Percentiles rank a stretch among this genome's conserved stretches.
Conservation (phyloP, 495 filamentous ascomycete genomes). For the Trichoderma parareesei region DNA sequence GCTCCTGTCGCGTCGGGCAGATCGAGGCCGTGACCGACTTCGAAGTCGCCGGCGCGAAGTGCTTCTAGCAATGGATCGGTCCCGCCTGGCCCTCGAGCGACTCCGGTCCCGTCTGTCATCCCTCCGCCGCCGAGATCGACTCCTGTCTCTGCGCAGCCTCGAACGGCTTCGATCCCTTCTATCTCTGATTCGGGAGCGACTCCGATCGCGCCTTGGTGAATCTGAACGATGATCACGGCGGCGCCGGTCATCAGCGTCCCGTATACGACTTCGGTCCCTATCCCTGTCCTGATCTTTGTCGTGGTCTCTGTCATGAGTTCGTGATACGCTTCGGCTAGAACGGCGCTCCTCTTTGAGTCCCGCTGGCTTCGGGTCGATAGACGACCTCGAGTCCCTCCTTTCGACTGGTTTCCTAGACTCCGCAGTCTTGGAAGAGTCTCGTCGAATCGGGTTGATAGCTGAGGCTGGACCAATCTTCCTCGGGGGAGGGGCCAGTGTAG, state of each 20-base stretch:
- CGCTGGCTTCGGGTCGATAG: constrained; percentile 9
- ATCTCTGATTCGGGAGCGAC: constrained; percentile 4
- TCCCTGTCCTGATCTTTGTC: constrained; percentile 20
- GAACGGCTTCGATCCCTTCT: constrained; percentile 27
- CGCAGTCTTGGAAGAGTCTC: constrained; percentile 32
- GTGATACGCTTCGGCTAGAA: constrained; percentile 15
- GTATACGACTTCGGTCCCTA: constrained; percentile 20
- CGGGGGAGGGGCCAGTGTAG: constrained; percentile 44
- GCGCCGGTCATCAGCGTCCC: constrained; percentile 18
- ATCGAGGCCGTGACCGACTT: constrained; percentile 26
- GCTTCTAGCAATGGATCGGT: constrained; percentile 31
- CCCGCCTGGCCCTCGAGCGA: constrained; percentile 19
- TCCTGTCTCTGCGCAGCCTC: constrained; percentile 20
- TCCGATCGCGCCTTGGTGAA: constrained; percentile 18
- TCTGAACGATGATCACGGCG: constrained; percentile 16
- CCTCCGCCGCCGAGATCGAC: constrained; percentile 17
- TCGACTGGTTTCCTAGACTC: constrained; percentile 28
- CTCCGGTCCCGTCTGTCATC: constrained; percentile 19
- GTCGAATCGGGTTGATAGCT: constrained; percentile 46
- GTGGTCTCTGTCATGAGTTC: constrained; percentile 19
- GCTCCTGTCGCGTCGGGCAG: constrained; percentile 27
- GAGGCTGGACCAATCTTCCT: constrained; percentile 42
- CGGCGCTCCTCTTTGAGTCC: constrained; percentile 10
- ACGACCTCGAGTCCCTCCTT: constrained; percentile 18
- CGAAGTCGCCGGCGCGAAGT: constrained; percentile 27